phyloP scores from a whole-genome alignment of 352 stramenopile species.

The Thraustotheca clavata region DNA sequence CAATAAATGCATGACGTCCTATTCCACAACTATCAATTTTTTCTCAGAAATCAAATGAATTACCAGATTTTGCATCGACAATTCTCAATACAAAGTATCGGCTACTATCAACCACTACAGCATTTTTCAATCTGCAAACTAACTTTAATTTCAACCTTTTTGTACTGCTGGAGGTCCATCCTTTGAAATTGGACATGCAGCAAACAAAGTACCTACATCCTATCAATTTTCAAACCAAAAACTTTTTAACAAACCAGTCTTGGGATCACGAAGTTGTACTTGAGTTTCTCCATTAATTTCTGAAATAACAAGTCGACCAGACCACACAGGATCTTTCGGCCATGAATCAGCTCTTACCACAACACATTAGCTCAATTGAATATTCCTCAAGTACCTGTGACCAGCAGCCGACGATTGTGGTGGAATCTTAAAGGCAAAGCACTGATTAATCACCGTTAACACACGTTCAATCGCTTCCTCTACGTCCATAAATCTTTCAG shows the following conservation, averaged over 20 bases:
- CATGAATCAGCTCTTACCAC: conserved; percentile 56
- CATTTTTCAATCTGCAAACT: background rate
- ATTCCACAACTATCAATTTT: background rate
- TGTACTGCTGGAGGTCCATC: conserved; percentile 47
- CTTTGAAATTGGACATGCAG: conserved; percentile 49
- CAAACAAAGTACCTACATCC: conserved; percentile 32
- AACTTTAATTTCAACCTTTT: conserved; percentile 33
- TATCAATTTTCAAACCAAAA: background rate
- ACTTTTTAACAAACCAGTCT: conserved; percentile 25
- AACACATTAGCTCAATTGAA: background rate
- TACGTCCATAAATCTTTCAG: too few relatives aligned
- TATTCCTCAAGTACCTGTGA: conserved; percentile 30
- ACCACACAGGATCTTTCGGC: conserved; percentile 52
- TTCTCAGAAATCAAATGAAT: background rate
- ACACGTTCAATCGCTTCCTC: conserved; percentile 34
- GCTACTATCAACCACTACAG: conserved; percentile 78
- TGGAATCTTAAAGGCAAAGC: conserved; percentile 63
- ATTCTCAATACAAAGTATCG: conserved; percentile 92
- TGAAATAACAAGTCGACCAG: conserved; percentile 49
- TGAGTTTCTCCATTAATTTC: conserved; percentile 44
- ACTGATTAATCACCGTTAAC: conserved; percentile 55
- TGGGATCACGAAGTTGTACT: conserved; percentile 55
- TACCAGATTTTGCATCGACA: conserved; percentile 75
- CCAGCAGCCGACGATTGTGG: conserved; percentile 48
- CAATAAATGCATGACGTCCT: conserved; percentile 89